Conservation (phyloP, 164 flowering plant species). For the Taxillus chinensis region DNA sequence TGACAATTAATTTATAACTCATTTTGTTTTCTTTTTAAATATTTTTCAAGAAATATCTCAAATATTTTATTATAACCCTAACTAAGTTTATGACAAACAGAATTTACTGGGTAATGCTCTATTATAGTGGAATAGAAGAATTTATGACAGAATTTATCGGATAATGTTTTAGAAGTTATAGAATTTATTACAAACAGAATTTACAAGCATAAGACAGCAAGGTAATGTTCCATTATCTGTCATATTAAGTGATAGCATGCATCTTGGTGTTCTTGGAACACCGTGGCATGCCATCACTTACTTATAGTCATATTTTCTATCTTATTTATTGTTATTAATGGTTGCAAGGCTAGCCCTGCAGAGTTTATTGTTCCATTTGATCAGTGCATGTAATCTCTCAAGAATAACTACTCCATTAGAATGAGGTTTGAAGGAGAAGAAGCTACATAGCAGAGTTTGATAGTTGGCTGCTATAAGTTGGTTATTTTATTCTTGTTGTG, state of each 20-base stretch:
- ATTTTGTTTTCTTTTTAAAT: no score
- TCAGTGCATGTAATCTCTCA: conserved; percentile 74
- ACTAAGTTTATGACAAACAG: no score
- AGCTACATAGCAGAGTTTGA: conserved; percentile 95
- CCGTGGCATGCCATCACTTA: conserved; percentile 82
- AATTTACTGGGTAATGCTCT: no score
- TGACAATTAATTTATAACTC: no score
- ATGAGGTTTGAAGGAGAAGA: conserved; percentile 99
- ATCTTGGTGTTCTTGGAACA: conserved; percentile 85
- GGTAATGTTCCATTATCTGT: conserved; percentile 79
- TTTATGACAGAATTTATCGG: no score
- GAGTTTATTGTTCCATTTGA: conserved; percentile 86
- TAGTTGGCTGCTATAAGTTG: neutral
- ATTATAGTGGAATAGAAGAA: no score
- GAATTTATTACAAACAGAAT: no score
- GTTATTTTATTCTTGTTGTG: neutral
- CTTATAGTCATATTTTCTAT: no score
- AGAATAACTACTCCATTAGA: conserved; percentile 63
- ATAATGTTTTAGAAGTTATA: no score
- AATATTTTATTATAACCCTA: no score
- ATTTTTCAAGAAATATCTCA: no score
- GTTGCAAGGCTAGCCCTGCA: conserved; percentile 81
- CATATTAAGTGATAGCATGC: conserved; percentile 71
- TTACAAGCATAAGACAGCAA: conserved; percentile 88
- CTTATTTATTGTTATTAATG: neutral